phyloP scores from a whole-genome alignment of 306 rosid genomes.

The Sophora flavescens region DNA sequence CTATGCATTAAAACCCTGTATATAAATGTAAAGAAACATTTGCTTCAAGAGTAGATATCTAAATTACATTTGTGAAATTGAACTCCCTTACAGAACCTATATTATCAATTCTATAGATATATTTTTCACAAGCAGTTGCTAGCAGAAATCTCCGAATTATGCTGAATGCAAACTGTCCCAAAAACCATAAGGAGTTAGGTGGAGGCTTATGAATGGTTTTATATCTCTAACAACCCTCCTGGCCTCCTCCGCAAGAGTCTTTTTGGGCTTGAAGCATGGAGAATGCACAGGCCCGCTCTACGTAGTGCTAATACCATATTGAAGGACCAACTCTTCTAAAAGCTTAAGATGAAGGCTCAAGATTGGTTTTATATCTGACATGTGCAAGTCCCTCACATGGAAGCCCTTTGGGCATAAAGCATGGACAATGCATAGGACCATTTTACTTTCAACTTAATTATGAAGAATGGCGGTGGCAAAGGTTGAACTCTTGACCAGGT shows the following conservation, averaged over 20 bases:
- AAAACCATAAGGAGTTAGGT: neutral
- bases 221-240: constrained; percentile 2
- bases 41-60: neutral
- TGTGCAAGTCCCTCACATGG: neutral
- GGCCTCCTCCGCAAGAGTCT: neutral
- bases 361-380: constrained; percentile 2
- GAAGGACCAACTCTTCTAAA: neutral
- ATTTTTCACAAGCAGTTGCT: neutral
- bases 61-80: no score
- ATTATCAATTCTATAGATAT: neutral
- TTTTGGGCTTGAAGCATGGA: constrained; percentile 13
- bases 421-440: constrained; percentile 16
- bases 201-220: constrained; percentile 10
- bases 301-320: neutral
- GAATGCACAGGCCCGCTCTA: neutral
- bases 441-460: constrained; percentile 32
- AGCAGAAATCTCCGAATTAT: constrained; percentile 16
- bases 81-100: no score
- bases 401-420: neutral
- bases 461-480: constrained; percentile 11
- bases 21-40: constrained; percentile 7
- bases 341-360: constrained; percentile 8
- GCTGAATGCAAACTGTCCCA: constrained; percentile 6
- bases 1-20: neutral
- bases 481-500: constrained; percentile 18